Evolutionary conservation across 2,329 filamentous ascomycete genomes (phyloP).

Genomic region (Hypoxylon sp.): DNA sequence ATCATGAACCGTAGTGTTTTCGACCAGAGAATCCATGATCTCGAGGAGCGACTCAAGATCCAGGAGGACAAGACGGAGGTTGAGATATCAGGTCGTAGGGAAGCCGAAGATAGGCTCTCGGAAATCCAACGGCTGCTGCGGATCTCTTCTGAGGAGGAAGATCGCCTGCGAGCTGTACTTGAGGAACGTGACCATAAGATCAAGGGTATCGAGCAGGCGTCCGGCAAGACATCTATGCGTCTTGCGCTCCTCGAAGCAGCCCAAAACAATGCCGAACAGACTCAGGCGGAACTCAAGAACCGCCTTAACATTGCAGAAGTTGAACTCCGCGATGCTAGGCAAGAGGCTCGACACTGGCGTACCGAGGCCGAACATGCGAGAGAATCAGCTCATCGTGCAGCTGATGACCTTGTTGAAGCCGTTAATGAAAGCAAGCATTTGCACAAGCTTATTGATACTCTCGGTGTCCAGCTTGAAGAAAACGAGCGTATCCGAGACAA

Average conservation of each 20-base stretch:
- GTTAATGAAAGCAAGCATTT: slow-evolving; percentile 79
- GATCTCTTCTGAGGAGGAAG: slow-evolving; percentile 79
- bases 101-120: slow-evolving; percentile 79
- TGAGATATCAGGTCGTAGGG: slow-evolving; percentile 73
- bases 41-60: slow-evolving; percentile 76
- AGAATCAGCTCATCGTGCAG: slow-evolving; percentile 65
- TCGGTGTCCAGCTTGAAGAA: slow-evolving; percentile 86
- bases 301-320: slow-evolving; percentile 67
- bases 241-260: slow-evolving; percentile 77
- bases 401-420: slow-evolving; percentile 64
- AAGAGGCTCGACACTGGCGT: slow-evolving; percentile 73
- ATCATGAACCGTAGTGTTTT: slow-evolving; percentile 72
- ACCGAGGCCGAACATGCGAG: slow-evolving; percentile 72
- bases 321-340: slow-evolving; percentile 68
- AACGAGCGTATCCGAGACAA: slow-evolving; percentile 86
- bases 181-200: slow-evolving; percentile 80
- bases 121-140: slow-evolving; percentile 80
- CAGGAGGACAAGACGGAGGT: slow-evolving; percentile 75
- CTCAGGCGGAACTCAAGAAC: slow-evolving; percentile 69
- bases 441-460: slow-evolving; percentile 78
- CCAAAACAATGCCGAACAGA: slow-evolving; percentile 70
- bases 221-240: slow-evolving; percentile 71
- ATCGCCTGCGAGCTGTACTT: slow-evolving; percentile 74
- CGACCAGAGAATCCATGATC: slow-evolving; percentile 74
- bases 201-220: slow-evolving; percentile 69